Evolutionary conservation across 805 yeast species (phyloP).

Genomic region (Cyberlindnera maclurae): DNA sequence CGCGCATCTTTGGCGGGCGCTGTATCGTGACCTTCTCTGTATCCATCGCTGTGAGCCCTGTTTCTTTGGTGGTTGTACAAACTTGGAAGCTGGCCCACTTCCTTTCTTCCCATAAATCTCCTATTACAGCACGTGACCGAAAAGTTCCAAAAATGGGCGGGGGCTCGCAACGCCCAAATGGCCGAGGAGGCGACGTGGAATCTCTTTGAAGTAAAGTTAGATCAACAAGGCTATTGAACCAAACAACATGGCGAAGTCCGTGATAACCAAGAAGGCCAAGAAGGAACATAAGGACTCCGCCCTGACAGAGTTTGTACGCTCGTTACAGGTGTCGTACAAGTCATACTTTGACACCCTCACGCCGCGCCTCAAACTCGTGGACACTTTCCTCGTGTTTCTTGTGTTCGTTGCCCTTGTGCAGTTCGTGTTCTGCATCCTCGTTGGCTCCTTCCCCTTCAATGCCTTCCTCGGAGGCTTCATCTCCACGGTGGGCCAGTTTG

Average conservation of each 20-base stretch:
- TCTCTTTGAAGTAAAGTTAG: no score
- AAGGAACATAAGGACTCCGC: background rate
- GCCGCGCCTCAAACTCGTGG: slow-evolving; percentile 58
- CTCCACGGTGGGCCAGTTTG: slow-evolving; percentile 93
- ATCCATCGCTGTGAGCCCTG: no score
- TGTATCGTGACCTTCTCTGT: slow-evolving; percentile 4
- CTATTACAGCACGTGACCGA: no score
- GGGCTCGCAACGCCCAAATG: no score
- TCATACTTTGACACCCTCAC: slow-evolving; percentile 28
- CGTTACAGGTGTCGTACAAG: slow-evolving; percentile 26
- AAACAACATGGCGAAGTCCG: no score
- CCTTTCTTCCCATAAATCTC: no score
- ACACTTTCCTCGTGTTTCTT: slow-evolving; percentile 65
- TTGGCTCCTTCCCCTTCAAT: slow-evolving; percentile 94
- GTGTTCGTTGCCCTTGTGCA: slow-evolving; percentile 73
- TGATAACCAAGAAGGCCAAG: background rate
- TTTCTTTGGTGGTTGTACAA: no score
- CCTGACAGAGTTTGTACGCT: slow-evolving; percentile 23
- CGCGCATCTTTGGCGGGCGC: slow-evolving; percentile 44
- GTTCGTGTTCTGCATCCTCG: slow-evolving; percentile 64
- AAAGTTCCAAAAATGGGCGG: no score
- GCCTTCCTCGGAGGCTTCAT: slow-evolving; percentile 93
- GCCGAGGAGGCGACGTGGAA: no score
- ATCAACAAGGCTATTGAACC: no score
- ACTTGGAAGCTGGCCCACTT: no score